A percentile compares a stretch with the other conserved stretches of the same genome.
Conservation (phyloP, 495 filamentous ascomycete species). For the Neurospora hispaniola region DNA sequence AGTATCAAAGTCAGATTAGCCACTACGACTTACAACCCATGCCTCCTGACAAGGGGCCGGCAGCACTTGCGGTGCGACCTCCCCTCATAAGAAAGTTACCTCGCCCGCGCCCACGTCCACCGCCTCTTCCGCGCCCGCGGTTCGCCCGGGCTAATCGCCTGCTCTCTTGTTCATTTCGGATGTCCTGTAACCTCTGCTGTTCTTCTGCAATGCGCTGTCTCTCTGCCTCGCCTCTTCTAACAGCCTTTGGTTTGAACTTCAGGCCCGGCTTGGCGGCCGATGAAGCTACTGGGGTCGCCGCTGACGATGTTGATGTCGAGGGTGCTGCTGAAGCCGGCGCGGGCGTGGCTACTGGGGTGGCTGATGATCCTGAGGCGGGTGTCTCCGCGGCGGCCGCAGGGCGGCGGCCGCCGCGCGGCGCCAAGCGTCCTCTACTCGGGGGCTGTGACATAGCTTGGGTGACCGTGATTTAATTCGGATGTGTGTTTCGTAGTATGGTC, state of each 20-base stretch:
- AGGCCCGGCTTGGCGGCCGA: slow-evolving; percentile 5
- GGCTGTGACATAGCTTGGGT: background rate
- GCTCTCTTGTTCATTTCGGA: slow-evolving; percentile 23
- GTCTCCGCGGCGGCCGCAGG: background rate
- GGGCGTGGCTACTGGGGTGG: slow-evolving; percentile 1
- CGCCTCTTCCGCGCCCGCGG: slow-evolving; percentile 22
- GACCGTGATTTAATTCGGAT: background rate
- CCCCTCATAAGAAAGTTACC: slow-evolving; percentile 26
- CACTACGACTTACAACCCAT: slow-evolving; percentile 20
- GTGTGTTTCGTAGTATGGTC: background rate
- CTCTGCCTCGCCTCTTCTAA: slow-evolving; percentile 32
- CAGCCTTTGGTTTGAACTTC: slow-evolving; percentile 33
- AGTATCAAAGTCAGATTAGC: background rate
- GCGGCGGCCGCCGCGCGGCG: background rate
- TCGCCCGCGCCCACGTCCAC: slow-evolving; percentile 28
- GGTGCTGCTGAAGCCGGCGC: background rate
- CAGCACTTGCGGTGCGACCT: slow-evolving; percentile 17
- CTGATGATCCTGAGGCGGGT: background rate
- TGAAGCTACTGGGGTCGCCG: background rate
- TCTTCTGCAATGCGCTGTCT: slow-evolving; percentile 31
- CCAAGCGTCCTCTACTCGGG: background rate
- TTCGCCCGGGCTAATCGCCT: slow-evolving; percentile 10
- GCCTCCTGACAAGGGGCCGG: slow-evolving; percentile 28
- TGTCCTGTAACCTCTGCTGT: slow-evolving; percentile 20
- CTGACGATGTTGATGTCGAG: background rate